Percentiles rank a stretch among this genome's conserved stretches.
phyloP scores from a whole-genome alignment of 352 stramenopile species.

The Phytopythium mirpurense region DNA sequence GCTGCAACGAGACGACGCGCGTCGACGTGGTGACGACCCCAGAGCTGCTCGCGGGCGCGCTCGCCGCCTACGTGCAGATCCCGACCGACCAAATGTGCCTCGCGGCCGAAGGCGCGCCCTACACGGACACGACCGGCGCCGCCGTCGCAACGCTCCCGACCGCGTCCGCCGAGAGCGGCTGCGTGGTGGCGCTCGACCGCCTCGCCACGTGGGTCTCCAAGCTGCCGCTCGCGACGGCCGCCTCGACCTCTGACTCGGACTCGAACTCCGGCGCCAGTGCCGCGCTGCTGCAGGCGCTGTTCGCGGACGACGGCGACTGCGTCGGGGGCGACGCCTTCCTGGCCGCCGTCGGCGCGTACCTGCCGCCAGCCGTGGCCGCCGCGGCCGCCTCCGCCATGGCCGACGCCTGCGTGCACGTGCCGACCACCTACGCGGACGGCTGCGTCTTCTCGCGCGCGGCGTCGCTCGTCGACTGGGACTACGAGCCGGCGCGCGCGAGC shows the following conservation, averaged over 20 bases:
- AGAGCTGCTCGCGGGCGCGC: conserved; percentile 22
- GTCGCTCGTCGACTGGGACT: conserved; percentile 44
- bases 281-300: conserved; percentile 30
- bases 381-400: conserved; percentile 30
- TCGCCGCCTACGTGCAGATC: conserved; percentile 43
- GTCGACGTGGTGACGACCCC: conserved; percentile 24
- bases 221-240: conserved; percentile 20
- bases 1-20: background rate
- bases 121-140: conserved; percentile 32
- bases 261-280: background rate
- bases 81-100: conserved; percentile 49
- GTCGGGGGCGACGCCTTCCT: conserved; percentile 38
- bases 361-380: conserved; percentile 22
- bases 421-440: conserved; percentile 43
- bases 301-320: conserved; percentile 27
- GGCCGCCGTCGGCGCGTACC: conserved; percentile 26
- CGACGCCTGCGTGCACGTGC: conserved; percentile 41
- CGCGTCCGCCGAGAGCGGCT: conserved; percentile 31
- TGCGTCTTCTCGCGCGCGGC: conserved; percentile 44
- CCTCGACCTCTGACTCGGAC: conserved; percentile 6
- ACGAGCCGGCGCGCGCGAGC: conserved; percentile 30
- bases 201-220: conserved; percentile 36
- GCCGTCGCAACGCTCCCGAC: conserved; percentile 16
- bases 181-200: conserved; percentile 41
- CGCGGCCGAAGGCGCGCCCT: conserved; percentile 38